Percentiles rank a stretch among this genome's conserved stretches.
phyloP scores from a whole-genome alignment of 768 basidiomycete genomes.

The Podaxis carcinomalis region DNA sequence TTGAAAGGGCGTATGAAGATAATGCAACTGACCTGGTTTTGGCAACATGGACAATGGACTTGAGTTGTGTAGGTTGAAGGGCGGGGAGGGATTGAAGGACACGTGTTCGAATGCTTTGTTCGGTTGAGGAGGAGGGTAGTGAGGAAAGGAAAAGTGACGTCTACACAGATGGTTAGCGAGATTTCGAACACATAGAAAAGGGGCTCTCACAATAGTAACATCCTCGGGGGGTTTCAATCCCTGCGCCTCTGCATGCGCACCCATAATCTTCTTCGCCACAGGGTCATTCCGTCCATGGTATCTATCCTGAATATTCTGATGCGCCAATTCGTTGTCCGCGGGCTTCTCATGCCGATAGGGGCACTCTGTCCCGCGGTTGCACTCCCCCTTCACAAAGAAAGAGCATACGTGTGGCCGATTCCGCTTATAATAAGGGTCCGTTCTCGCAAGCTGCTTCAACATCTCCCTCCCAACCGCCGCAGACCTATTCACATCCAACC shows the following conservation, averaged over 20 bases:
- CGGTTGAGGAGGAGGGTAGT: slow-evolving; percentile 65
- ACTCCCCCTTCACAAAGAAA: slow-evolving; percentile 95
- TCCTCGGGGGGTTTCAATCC: slow-evolving; percentile 93
- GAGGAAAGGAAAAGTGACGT: slow-evolving; percentile 84
- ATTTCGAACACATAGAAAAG: neutral
- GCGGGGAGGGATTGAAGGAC: slow-evolving; percentile 66
- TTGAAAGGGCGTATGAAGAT: neutral
- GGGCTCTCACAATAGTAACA: slow-evolving; percentile 63
- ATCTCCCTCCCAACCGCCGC: slow-evolving; percentile 90
- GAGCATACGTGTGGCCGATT: slow-evolving; percentile 93
- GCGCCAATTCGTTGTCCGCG: slow-evolving; percentile 72
- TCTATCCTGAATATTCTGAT: slow-evolving; percentile 93
- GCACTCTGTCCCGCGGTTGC: slow-evolving; percentile 86
- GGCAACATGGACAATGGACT: slow-evolving; percentile 81
- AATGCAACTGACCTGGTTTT: slow-evolving; percentile 61
- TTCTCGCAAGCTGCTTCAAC: slow-evolving; percentile 91
- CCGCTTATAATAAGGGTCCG: slow-evolving; percentile 96
- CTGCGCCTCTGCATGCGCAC: slow-evolving; percentile 70
- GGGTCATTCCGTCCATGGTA: slow-evolving; percentile 93
- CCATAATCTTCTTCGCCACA: slow-evolving; percentile 87
- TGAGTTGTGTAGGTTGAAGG: slow-evolving; percentile 60
- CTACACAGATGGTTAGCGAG: slow-evolving; percentile 31
- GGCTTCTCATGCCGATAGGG: slow-evolving; percentile 96
- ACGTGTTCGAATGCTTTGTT: slow-evolving; percentile 67
- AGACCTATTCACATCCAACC: slow-evolving; percentile 56